Base-by-base conservation (phyloP, 129 eudicot genomes). In the Artemisia tridentata region DNA sequence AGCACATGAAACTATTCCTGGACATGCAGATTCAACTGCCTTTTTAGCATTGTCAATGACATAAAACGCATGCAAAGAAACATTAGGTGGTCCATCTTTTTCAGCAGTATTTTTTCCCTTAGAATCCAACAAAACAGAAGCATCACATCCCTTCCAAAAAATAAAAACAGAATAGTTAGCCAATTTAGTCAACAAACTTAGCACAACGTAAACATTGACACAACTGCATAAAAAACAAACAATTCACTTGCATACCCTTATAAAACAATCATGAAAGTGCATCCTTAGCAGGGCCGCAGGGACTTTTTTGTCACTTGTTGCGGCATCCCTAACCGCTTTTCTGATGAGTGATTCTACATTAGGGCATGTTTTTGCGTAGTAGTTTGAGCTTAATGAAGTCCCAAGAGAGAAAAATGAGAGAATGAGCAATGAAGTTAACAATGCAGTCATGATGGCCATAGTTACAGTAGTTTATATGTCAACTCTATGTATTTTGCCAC, bases 361-460 rank as follows among this genome's bases (percentile, higher is more conserved):
- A 11, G 71, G 71, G 71, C 71, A 65, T 65, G 71, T 65, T 65
- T 65, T 65, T 3, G 5, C 18, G 48, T 65, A 65, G 34, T 65
- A 65, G 41, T 65, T 65, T 12, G 71, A 47, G 2, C 71, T 65
- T 20, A 65, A 38, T 20, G 71, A 65, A 19, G 5, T 65, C 23
- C 18, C 56, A 0, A 34, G 19, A 5, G 71, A 45, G 71, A 46
- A 65, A 16, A 65, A 65, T 9, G 71, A 65, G 71, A 65, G 27
- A 47, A 65, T 65, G 56, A 65, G 71, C 8, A 65, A 50, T 65
- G 71, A 65, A 8, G 4, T 16, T 65, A 65, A 20, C 38, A 65
- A 65, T 46, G 70, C 56, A 46, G 70, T 43, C 4, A 61, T 49
- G 29, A 61, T 53, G 54, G 74, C 79, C 86, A 83, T 81, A 63